phyloP scores from a whole-genome alignment of 805 yeast species.

The Huiozyma sinensis region DNA sequence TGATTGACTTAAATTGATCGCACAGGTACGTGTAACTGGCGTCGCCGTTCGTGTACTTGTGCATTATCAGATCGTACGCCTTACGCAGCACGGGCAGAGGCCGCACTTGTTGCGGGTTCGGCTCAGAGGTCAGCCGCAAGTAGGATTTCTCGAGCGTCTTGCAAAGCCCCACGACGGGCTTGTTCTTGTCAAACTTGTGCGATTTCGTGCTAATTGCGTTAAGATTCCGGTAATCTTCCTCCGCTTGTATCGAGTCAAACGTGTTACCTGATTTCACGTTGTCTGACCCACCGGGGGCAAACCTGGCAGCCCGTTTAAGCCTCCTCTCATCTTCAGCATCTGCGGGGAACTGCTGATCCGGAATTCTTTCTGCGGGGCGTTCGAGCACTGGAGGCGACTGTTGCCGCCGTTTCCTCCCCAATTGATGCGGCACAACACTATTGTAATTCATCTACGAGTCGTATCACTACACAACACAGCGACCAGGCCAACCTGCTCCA shows the following conservation, averaged over 20 bases:
- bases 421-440: too few species aligned
- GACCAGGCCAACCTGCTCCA: too few species aligned
- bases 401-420: neutral
- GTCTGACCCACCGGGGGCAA: conserved; percentile 11
- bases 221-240: conserved; percentile 17
- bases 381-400: neutral
- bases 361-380: neutral
- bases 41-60: conserved; percentile 39
- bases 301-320: conserved; percentile 29
- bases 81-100: conserved; percentile 54
- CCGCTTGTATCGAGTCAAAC: conserved; percentile 8
- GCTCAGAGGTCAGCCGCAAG: conserved; percentile 79
- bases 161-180: conserved; percentile 51
- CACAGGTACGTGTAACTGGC: conserved; percentile 65
- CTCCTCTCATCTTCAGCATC: conserved; percentile 20
- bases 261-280: conserved; percentile 2
- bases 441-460: too few species aligned
- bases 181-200: conserved; percentile 25
- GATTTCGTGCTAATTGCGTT: conserved; percentile 25
- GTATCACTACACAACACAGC: too few species aligned
- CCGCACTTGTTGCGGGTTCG: conserved; percentile 74
- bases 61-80: conserved; percentile 43
- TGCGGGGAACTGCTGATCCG: neutral
- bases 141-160: conserved; percentile 64
- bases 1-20: conserved; percentile 81